Evolutionary conservation across 768 basidiomycete genomes (phyloP).

Genomic region (Boletus rufocinnamomeus): DNA sequence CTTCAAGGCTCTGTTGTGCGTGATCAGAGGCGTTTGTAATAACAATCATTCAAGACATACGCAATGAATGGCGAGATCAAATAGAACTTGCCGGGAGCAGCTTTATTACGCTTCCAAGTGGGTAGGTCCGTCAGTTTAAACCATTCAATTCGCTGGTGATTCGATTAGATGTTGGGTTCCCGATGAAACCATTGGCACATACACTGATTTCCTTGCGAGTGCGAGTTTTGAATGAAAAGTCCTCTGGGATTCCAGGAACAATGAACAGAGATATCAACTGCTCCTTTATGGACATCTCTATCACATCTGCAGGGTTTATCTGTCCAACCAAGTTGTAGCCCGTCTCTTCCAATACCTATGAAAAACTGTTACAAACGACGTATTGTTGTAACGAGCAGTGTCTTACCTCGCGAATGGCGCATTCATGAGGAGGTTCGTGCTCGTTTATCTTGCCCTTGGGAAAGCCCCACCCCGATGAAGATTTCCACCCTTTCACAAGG

Average conservation of each 20-base stretch:
- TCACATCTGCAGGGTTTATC: conserved; percentile 64
- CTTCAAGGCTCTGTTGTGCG: conserved; percentile 44
- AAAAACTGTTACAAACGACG: conserved; percentile 14
- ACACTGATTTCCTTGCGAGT: conserved; percentile 99
- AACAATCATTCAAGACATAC: conserved; percentile 44
- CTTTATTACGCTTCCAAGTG: conserved; percentile 84
- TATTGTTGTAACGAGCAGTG: background rate
- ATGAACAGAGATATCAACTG: conserved; percentile 91
- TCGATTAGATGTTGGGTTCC: conserved; percentile 11
- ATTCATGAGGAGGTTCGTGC: conserved; percentile 77
- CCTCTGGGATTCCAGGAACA: conserved; percentile 84
- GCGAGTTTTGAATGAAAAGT: conserved; percentile 86
- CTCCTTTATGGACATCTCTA: conserved; percentile 86
- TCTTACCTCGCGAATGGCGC: conserved; percentile 89
- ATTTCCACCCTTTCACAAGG: conserved; percentile 98
- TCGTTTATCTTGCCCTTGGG: conserved; percentile 99
- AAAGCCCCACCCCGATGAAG: conserved; percentile 97
- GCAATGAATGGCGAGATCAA: conserved; percentile 92
- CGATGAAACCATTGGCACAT: conserved; percentile 32
- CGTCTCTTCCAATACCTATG: conserved; percentile 95
- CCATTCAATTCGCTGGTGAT: conserved; percentile 92
- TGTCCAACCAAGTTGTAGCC: conserved; percentile 84
- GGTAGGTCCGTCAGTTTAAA: conserved; percentile 87
- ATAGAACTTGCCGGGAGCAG: conserved; percentile 81
- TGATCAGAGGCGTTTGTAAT: conserved; percentile 5